Evolutionary conservation across 768 basidiomycete genomes (phyloP), one percentile per base, ranked within the genome.

Genomic region (Lentinula raphanica): DNA sequence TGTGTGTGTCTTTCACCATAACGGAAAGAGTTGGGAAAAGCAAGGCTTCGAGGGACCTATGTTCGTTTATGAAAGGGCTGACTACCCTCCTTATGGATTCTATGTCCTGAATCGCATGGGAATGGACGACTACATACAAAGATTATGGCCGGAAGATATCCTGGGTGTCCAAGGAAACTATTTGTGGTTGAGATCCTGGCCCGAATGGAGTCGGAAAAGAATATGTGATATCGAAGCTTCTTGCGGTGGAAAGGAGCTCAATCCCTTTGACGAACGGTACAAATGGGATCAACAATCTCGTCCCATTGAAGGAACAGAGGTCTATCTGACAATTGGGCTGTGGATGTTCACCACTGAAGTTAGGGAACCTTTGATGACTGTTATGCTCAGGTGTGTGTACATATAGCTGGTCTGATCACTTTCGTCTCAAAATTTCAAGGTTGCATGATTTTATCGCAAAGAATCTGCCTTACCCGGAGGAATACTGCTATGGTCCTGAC

Each of bases 41-140:
- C 82, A 87, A 60, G 90, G 90, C 42, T 88, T 72, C 67, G 91
- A 94, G 69, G 92, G 91, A n/a, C 87, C 83, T 72, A 90, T 93
- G 85, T 93, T 94, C 72, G 75, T 94, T 63, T 91, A 88, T 65
- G 90, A 93, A 74, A 78, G 90, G 90, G 79, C 85, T 58, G 77
- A 82, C 28, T 91, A 91, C 68, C 91, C 91, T 3, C 86, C 86
- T 17, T 92, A 93, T 64, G 92, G 92, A 6, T 85, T 91, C 65
- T 93, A 87, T 68, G 86, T 93, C 60, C 79, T 93, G 63, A 93
- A 93, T 68, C 85, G 91, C 54, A 82, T 86, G 66, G 90, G 89
- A 28, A 85, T 81, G 72, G 84, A 87, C 42, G 92, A 92, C 66
- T 89, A 89, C 67, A 81, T 85, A 57, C 84, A 88, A 59, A 79